Evolutionary conservation across 345 rosid species (phyloP).

Genomic region (Salix udensis): DNA sequence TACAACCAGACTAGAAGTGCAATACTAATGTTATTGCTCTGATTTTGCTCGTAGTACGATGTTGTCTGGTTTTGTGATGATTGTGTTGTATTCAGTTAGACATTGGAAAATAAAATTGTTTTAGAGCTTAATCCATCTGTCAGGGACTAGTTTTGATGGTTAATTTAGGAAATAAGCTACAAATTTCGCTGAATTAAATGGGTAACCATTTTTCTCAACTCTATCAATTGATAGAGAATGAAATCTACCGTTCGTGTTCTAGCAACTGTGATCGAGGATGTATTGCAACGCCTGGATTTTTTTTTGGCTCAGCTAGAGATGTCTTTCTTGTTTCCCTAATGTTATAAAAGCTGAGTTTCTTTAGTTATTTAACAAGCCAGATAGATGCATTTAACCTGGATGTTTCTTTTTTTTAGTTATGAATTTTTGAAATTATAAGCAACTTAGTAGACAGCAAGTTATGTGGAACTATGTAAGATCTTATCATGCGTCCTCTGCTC

Average conservation of each 20-base stretch:
- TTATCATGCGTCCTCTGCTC: not conserved
- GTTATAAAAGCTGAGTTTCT: not conserved
- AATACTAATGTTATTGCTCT: not conserved
- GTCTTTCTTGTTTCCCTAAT: not conserved
- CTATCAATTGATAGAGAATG: not conserved
- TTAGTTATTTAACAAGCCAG: not conserved
- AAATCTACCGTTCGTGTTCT: not conserved
- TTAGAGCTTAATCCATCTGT: too few relatives aligned
- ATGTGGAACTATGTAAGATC: not conserved
- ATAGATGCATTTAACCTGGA: not conserved
- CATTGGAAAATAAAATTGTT: not conserved
- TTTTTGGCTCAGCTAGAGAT: not conserved
- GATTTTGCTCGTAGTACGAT: not conserved
- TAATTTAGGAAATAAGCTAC: not conserved
- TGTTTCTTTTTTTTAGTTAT: not conserved
- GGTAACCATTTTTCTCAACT: not conserved
- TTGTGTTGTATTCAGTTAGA: not conserved
- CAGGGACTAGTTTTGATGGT: not conserved
- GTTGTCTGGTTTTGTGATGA: not conserved
- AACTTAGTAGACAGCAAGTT: not conserved
- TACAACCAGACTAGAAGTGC: not conserved
- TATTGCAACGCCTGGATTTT: not conserved
- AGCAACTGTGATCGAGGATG: not conserved
- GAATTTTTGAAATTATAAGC: not conserved
- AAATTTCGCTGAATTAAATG: not conserved